phyloP scores from a whole-genome alignment of 768 basidiomycete genomes.

The Pleurotus salmoneostramineus region DNA sequence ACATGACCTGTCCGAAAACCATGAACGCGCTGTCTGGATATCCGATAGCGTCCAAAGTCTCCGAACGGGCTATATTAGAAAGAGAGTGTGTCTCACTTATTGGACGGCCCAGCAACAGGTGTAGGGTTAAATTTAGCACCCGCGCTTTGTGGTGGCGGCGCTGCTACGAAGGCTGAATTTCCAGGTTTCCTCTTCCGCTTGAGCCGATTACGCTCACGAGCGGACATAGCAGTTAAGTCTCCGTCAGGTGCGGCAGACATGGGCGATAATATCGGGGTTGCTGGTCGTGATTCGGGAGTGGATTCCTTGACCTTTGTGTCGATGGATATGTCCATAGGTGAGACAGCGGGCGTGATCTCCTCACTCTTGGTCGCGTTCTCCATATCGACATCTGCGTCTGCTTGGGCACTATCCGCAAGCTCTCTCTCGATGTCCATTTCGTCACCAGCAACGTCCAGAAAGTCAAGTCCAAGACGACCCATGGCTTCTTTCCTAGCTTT shows the following conservation, averaged over 20 bases:
- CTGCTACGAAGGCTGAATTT: slow-evolving; percentile 76
- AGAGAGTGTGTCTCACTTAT: slow-evolving; percentile 43
- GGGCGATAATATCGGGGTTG: slow-evolving; percentile 40
- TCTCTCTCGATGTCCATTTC: slow-evolving; percentile 88
- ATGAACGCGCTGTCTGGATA: too few species aligned
- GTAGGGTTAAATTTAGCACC: slow-evolving; percentile 62
- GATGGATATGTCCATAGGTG: slow-evolving; percentile 42
- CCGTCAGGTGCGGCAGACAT: slow-evolving; percentile 43
- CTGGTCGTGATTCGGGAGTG: slow-evolving; percentile 39
- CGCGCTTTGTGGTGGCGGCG: slow-evolving; percentile 57
- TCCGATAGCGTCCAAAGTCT: too few species aligned
- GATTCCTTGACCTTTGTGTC: slow-evolving; percentile 33
- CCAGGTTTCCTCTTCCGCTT: slow-evolving; percentile 94
- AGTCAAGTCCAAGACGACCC: slow-evolving; percentile 83
- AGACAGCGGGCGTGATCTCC: slow-evolving; percentile 24
- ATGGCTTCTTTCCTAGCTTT: slow-evolving; percentile 88
- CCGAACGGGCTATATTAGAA: too few species aligned
- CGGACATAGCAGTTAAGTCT: slow-evolving; percentile 65
- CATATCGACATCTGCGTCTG: slow-evolving; percentile 39
- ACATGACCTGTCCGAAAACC: too few species aligned
- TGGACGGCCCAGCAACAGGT: slow-evolving; percentile 46
- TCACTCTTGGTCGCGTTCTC: slow-evolving; percentile 36
- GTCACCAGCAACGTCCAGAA: slow-evolving; percentile 68
- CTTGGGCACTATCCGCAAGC: slow-evolving; percentile 54
- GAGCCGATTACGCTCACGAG: slow-evolving; percentile 88